Percentiles rank a stretch among this genome's conserved stretches.
These are phyloP conservation scores for Sporothrix pseudoabietina DNA, from an alignment of 2,329 filamentous ascomycete species.

Conservation along the genomic window DNA sequence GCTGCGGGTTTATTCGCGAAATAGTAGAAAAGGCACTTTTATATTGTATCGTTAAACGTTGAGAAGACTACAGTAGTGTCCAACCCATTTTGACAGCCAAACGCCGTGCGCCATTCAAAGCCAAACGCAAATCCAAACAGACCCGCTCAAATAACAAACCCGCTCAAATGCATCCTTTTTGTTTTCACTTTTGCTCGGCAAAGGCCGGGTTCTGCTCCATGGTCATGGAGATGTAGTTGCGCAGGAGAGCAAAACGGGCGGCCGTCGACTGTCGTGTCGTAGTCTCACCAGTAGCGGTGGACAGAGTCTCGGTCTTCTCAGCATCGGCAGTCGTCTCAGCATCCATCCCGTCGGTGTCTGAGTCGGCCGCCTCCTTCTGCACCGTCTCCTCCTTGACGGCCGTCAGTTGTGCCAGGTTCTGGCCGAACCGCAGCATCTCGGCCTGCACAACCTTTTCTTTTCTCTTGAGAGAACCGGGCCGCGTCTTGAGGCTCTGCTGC, in stretches of 20 bases:
- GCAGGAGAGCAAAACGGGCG: conserved; percentile 76
- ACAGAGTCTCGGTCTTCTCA: conserved; percentile 27
- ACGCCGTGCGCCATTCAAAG: background rate
- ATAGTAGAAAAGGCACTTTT: background rate
- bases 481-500: conserved; percentile 72
- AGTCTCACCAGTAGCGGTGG: background rate
- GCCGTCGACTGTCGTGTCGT: conserved; percentile 46
- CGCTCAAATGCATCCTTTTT: background rate
- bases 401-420: conserved; percentile 75
- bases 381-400: conserved; percentile 39
- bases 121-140: background rate
- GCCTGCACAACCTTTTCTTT: conserved; percentile 77
- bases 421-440: conserved; percentile 82
- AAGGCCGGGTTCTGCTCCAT: conserved; percentile 90
- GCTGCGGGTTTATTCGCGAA: too few species aligned
- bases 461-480: conserved; percentile 78
- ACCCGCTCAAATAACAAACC: background rate
- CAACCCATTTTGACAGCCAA: background rate
- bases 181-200: conserved; percentile 37
- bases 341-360: conserved; percentile 19
- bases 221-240: conserved; percentile 80
- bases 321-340: conserved; percentile 34
- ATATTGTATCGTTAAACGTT: background rate
- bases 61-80: background rate
- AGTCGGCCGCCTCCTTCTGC: conserved; percentile 3